A percentile compares a stretch with the other conserved stretches of the same genome.
Evolutionary conservation across 495 filamentous ascomycete genomes (phyloP).

Genomic region (Trichoderma virens): DNA sequence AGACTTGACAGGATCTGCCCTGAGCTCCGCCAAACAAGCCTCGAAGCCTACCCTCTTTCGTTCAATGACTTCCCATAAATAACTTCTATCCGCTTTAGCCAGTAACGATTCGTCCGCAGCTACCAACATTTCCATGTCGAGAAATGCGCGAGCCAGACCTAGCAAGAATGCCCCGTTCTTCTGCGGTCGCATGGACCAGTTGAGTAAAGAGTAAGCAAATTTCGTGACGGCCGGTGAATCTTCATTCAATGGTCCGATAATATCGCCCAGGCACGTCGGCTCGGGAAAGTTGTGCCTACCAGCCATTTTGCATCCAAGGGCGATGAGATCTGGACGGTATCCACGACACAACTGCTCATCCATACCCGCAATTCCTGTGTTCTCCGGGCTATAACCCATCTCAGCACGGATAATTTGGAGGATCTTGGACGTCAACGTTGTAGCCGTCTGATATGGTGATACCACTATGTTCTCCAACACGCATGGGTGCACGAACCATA

Average conservation of each 20-base stretch:
- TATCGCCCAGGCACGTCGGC: not conserved
- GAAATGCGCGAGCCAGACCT: conserved; percentile 7
- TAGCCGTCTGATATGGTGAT: conserved; percentile 4
- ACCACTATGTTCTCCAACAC: conserved; percentile 11
- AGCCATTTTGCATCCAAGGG: conserved; percentile 10
- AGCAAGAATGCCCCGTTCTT: not conserved
- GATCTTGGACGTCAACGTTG: not conserved
- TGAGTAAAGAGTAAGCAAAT: not conserved
- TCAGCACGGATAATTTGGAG: conserved; percentile 13
- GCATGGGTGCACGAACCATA: conserved; percentile 12
- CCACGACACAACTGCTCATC: conserved; percentile 10
- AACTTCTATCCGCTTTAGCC: not conserved
- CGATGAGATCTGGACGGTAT: conserved; percentile 2
- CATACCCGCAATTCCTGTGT: conserved; percentile 10
- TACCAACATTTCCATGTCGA: not conserved
- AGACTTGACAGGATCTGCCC: not conserved
- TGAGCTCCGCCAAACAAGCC: not conserved
- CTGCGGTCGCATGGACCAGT: not conserved
- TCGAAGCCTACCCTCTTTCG: not conserved
- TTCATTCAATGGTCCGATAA: not conserved
- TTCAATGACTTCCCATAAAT: not conserved
- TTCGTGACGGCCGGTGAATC: not conserved
- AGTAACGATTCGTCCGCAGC: not conserved
- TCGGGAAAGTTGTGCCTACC: not conserved
- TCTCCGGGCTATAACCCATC: conserved; percentile 9